Conservation (phyloP, 1,139 yeast genomes). For the Scheffersomyces insectosa region DNA sequence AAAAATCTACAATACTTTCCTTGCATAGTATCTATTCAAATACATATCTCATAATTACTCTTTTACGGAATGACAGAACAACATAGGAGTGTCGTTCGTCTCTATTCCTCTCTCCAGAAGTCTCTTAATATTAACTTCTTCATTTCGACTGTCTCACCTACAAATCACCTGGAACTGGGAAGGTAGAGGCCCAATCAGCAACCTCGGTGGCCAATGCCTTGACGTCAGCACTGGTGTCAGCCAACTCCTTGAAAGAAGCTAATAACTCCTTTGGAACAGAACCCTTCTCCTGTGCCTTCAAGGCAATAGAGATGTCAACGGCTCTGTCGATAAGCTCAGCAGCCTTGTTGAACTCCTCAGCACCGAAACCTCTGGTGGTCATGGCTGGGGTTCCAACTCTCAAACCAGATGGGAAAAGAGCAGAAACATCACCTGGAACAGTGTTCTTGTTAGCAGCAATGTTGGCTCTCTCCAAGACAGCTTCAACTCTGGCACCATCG, state of each 20-base stretch:
- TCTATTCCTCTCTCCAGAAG: too few species aligned
- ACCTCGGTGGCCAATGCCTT: slow-evolving; percentile 63
- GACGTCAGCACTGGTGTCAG: slow-evolving; percentile 58
- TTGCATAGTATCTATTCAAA: too few species aligned
- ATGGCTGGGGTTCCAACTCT: slow-evolving; percentile 98
- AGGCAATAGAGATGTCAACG: slow-evolving; percentile 60
- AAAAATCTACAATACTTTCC: too few species aligned
- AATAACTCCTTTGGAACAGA: slow-evolving; percentile 62
- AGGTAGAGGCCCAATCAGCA: slow-evolving; percentile 62
- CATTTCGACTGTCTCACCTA: slow-evolving; percentile 10
- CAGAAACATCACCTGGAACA: slow-evolving; percentile 94
- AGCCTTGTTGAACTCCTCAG: slow-evolving; percentile 74
- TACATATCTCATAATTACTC: too few species aligned
- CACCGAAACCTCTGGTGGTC: slow-evolving; percentile 93
- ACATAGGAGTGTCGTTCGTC: too few species aligned
- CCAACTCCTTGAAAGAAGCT: slow-evolving; percentile 63
- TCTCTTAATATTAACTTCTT: too few species aligned
- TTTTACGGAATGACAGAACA: too few species aligned
- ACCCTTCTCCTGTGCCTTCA: slow-evolving; percentile 63
- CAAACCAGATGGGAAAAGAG: slow-evolving; percentile 91
- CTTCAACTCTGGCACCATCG: slow-evolving; percentile 95
- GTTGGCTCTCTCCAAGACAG: slow-evolving; percentile 84
- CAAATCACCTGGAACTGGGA: slow-evolving; percentile 80
- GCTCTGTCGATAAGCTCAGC: slow-evolving; percentile 79
- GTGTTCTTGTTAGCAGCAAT: slow-evolving; percentile 96